phyloP scores from a whole-genome alignment of 345 rosid species.

The Brassica juncea region DNA sequence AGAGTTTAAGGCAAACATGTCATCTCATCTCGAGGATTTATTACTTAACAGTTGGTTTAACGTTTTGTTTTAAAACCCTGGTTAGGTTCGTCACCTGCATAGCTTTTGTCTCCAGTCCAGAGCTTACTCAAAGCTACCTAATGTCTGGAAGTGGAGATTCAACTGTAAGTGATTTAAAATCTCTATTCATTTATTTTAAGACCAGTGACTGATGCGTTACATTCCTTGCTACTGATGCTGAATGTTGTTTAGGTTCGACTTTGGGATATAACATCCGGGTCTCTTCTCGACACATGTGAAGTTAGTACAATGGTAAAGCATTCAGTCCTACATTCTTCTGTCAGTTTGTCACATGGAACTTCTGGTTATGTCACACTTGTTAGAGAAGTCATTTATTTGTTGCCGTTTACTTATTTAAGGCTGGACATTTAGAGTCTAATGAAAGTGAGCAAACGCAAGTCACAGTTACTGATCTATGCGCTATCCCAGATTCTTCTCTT shows the following conservation, averaged over 20 bases:
- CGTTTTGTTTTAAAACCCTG: not conserved
- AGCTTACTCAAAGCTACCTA: slow-evolving; percentile 63
- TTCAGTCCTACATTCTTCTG: no score
- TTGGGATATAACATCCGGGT: slow-evolving; percentile 83
- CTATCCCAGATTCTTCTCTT: slow-evolving; percentile 48
- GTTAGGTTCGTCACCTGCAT: slow-evolving; percentile 79
- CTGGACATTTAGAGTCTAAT: slow-evolving; percentile 46
- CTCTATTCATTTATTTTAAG: not conserved
- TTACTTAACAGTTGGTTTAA: not conserved
- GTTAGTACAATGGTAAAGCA: slow-evolving; percentile 73
- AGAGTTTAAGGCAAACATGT: slow-evolving; percentile 28
- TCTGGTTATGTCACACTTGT: slow-evolving; percentile 9
- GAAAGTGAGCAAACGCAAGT: slow-evolving; percentile 50
- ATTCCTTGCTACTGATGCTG: not conserved
- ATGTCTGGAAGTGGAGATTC: slow-evolving; percentile 97
- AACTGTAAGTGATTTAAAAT: slow-evolving; percentile 55
- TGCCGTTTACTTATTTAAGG: slow-evolving; percentile 53
- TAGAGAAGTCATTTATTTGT: not conserved
- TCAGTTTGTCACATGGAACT: not conserved
- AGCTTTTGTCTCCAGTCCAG: slow-evolving; percentile 57
- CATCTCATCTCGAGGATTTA: not conserved
- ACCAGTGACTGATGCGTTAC: not conserved
- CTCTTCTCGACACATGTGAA: slow-evolving; percentile 82
- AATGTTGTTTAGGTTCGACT: slow-evolving; percentile 74
- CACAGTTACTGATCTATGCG: slow-evolving; percentile 64